These are phyloP conservation scores for Pichia nakasei DNA, from an alignment of 805 yeast genomes.

Conservation along the genomic window DNA sequence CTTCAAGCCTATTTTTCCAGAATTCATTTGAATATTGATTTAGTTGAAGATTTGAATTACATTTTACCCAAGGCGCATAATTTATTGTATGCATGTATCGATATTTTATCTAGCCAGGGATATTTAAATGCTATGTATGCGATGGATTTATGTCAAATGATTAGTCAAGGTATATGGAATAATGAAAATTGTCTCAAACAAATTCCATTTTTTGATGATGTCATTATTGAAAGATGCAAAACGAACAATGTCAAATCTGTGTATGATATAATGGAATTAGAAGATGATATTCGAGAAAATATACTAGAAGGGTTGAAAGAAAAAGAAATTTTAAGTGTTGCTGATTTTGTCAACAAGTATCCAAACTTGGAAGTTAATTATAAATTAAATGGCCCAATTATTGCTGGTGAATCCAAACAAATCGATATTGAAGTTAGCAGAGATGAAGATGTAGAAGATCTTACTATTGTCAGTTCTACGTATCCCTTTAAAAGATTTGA, in stretches of 20 bases:
- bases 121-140: conserved; percentile 66
- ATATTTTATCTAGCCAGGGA: conserved; percentile 74
- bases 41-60: conserved; percentile 44
- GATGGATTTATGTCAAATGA: conserved; percentile 85
- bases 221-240: conserved; percentile 45
- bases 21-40: conserved; percentile 49
- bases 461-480: conserved; percentile 47
- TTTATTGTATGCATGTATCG: conserved; percentile 60
- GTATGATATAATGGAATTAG: conserved; percentile 69
- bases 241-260: conserved; percentile 56
- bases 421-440: conserved; percentile 45
- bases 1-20: conserved; percentile 79
- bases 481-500: conserved; percentile 58
- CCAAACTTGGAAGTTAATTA: conserved; percentile 75
- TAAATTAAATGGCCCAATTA: conserved; percentile 35
- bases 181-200: conserved; percentile 72
- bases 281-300: conserved; percentile 51
- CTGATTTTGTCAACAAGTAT: conserved; percentile 80
- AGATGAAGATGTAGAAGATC: conserved; percentile 70
- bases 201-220: conserved; percentile 56
- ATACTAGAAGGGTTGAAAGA: conserved; percentile 47
- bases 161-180: conserved; percentile 81
- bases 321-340: conserved; percentile 52
- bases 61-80: conserved; percentile 43
- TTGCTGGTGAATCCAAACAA: conserved; percentile 36